Evolutionary conservation across 2,329 filamentous ascomycete genomes (phyloP), one percentile per base, ranked within the genome.

Genomic region (Aspergillus persii): DNA sequence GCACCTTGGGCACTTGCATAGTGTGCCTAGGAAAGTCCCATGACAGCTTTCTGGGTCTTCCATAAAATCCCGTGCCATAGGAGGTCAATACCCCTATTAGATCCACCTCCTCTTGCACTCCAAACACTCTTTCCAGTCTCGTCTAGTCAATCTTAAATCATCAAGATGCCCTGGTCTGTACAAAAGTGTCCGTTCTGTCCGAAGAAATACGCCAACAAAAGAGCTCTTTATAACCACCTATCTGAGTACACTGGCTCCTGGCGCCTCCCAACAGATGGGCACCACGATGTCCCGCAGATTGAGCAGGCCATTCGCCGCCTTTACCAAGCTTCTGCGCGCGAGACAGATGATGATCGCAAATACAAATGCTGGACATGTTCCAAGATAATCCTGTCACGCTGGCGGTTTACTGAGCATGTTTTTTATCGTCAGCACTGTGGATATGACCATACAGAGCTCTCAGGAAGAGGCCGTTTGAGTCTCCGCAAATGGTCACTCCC

Each of bases 221-320:
- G 12, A 15, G 53, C 23, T 4, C 44, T 65, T 29, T 9, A 27
- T 3, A 57, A 59, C 0, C 64, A 66, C 46, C 46, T 65, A 15
- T 15, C 7, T 3, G 9, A 51, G 30, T 66, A 65, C 52, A 58
- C 48, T 11, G 54, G 49, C 11, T 11, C 26, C 41, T 58, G 46
- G 56, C 59, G 59, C 8, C 7, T 64, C 26, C 64, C 61, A 8
- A 61, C 61, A 29, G 64, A 66, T 47, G 63, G 63, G 2, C 11
- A 62, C 15, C 63, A 66, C 27, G 61, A 66, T 39, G 63, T 62
- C 46, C 53, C 63, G 52, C 23, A 58, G 26, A 66, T 63, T 9
- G 7, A 30, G 26, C 41, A 58, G 47, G 26, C 50, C 11, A 33
- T 61, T 27, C 23, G n/a, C 30, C 8, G 31, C 23, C 41, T 54